phyloP scores from a whole-genome alignment of 352 stramenopile genomes.

The Thalassiosira livingstoniorum region DNA sequence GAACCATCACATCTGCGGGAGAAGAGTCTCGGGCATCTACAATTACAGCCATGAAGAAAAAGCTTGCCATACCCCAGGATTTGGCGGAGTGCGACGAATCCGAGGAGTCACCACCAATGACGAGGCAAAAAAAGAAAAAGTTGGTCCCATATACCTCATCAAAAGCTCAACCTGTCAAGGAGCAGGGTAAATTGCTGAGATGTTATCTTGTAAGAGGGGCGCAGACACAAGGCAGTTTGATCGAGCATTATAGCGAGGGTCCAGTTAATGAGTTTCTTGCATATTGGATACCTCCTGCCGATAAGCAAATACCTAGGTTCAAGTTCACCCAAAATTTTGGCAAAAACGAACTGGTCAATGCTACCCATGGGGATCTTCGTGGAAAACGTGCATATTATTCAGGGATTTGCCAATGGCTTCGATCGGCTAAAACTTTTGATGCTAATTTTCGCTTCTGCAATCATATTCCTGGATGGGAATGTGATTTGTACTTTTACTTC shows the following conservation, averaged over 20 bases:
- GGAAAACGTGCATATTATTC: constrained; percentile 41
- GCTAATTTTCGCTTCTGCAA: constrained; percentile 18
- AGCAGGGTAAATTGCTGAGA: background rate
- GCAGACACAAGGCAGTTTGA: constrained; percentile 39
- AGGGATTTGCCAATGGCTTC: constrained; percentile 45
- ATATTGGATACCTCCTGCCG: constrained; percentile 15
- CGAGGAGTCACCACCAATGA: background rate
- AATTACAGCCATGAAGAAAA: background rate
- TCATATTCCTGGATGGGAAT: constrained; percentile 41
- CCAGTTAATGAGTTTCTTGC: constrained; percentile 15
- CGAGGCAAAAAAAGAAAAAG: constrained; percentile 10
- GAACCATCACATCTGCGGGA: constrained; percentile 1
- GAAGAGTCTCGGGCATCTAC: background rate
- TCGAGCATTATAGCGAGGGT: constrained; percentile 41
- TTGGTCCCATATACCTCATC: background rate
- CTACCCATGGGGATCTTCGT: constrained; percentile 21
- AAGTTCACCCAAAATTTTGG: constrained; percentile 49
- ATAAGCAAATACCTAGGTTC: constrained; percentile 36
- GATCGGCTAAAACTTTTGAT: constrained; percentile 40
- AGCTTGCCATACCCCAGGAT: background rate
- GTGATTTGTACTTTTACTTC: constrained; percentile 48
- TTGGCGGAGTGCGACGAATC: background rate
- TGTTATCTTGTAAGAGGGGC: constrained; percentile 39
- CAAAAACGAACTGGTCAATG: constrained; percentile 32
- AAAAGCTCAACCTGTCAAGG: background rate